phyloP scores from a whole-genome alignment of 306 rosid genomes.

The Trifolium subterraneum region DNA sequence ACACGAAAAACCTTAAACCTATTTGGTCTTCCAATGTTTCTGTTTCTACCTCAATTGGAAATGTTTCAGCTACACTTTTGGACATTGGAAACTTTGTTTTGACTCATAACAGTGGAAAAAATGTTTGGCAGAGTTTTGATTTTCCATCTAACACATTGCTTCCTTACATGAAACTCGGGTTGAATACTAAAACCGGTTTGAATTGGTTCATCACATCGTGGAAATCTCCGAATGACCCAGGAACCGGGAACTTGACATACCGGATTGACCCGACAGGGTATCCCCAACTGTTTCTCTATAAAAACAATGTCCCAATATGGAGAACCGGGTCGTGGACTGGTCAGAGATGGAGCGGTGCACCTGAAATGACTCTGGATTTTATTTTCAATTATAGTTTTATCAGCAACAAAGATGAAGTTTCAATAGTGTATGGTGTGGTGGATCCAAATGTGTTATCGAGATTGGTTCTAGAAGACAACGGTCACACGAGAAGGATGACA shows the following conservation, averaged over 20 bases:
- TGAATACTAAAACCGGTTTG: conserved; percentile 42
- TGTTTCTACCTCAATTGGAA: not conserved
- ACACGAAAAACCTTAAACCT: not conserved
- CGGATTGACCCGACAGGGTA: conserved; percentile 40
- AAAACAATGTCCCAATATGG: not conserved
- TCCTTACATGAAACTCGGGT: conserved; percentile 53
- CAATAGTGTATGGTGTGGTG: conserved; percentile 40
- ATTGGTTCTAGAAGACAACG: conserved; percentile 46
- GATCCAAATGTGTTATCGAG: conserved; percentile 39
- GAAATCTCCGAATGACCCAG: conserved; percentile 48
- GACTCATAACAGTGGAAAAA: not conserved
- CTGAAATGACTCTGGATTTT: conserved; percentile 45
- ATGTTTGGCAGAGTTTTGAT: conserved; percentile 65
- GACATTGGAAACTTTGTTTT: conserved; percentile 53
- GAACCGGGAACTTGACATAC: conserved; percentile 44
- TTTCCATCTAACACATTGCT: conserved; percentile 50
- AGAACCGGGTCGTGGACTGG: conserved; percentile 56
- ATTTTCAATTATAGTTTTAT: conserved; percentile 39
- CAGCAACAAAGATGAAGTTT: conserved; percentile 17
- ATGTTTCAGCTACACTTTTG: conserved; percentile 44
- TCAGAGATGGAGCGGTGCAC: conserved; percentile 50
- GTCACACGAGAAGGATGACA: conserved; percentile 44
- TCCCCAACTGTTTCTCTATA: conserved; percentile 42
- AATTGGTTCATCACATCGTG: conserved; percentile 46
- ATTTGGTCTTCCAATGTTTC: conserved; percentile 52